Evolutionary conservation across 306 rosid species (phyloP).

Genomic region (Gastrolobium villosum): DNA sequence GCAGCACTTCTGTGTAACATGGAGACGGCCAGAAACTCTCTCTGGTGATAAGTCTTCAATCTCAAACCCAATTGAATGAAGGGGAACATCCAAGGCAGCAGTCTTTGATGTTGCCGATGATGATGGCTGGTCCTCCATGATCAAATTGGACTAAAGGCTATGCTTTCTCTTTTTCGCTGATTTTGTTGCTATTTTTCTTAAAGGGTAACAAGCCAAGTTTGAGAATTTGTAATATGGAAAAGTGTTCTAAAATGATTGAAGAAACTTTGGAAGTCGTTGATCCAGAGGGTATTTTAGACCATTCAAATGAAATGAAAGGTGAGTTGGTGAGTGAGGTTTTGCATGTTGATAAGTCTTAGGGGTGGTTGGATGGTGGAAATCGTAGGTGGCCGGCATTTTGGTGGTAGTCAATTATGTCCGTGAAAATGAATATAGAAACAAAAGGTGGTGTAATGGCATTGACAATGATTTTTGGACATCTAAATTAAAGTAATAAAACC

Average conservation of each 20-base stretch:
- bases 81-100: conserved; percentile 64
- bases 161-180: conserved; percentile 11
- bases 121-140: conserved; percentile 50
- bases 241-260: neutral
- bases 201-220: neutral
- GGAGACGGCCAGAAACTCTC: conserved; percentile 75
- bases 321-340: neutral
- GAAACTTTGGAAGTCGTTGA: neutral
- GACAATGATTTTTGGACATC: too few relatives aligned
- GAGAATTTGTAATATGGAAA: neutral
- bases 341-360: neutral
- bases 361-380: neutral
- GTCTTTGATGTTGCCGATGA: conserved; percentile 49
- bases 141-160: neutral
- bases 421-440: too few relatives aligned
- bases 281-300: conserved; percentile 17
- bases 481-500: too few relatives aligned
- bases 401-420: neutral
- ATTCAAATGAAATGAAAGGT: neutral
- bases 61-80: conserved; percentile 72
- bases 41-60: conserved; percentile 61
- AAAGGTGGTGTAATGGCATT: too few relatives aligned
- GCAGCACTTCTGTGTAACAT: conserved; percentile 68
- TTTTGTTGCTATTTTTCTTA: neutral
- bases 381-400: too few relatives aligned